phyloP scores from a whole-genome alignment of 1,284 basidiomycete species.

The Leccinum pachyderme region DNA sequence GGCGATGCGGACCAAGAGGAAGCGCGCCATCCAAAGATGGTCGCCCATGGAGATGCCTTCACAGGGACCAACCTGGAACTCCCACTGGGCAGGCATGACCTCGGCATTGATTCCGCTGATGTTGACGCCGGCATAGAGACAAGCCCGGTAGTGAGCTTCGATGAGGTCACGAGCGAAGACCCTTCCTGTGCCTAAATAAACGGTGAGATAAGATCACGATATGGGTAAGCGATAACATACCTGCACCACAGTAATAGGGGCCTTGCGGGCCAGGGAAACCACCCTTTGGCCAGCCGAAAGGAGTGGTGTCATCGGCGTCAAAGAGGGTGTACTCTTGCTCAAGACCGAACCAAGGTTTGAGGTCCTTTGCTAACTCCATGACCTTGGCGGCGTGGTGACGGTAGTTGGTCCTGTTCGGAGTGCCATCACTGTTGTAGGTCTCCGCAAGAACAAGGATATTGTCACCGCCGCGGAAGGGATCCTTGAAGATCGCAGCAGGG shows the following conservation, averaged over 20 bases:
- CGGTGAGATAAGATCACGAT: slow-evolving; percentile 15
- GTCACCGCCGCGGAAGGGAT: slow-evolving; percentile 98
- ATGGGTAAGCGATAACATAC: slow-evolving; percentile 40
- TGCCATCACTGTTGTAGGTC: slow-evolving; percentile 99
- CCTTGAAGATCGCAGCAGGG: slow-evolving; percentile 96
- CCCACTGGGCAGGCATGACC: slow-evolving; percentile 99
- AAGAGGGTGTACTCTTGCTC: slow-evolving; percentile 99
- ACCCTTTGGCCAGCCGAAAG: slow-evolving; percentile 96
- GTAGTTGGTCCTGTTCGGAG: slow-evolving; percentile 97
- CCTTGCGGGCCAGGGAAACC: slow-evolving; percentile 99
- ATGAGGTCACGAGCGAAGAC: slow-evolving; percentile 99
- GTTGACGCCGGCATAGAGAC: slow-evolving; percentile 95
- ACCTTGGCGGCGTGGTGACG: slow-evolving; percentile 88
- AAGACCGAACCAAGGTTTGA: slow-evolving; percentile 94
- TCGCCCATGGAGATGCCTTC: slow-evolving; percentile 98
- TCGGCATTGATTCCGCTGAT: slow-evolving; percentile 99
- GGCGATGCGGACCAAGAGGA: slow-evolving; percentile 88
- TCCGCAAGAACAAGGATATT: slow-evolving; percentile 97
- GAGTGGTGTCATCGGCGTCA: slow-evolving; percentile 84
- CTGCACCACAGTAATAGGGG: slow-evolving; percentile 99
- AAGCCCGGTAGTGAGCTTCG: slow-evolving; percentile 98
- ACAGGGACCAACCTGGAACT: slow-evolving; percentile 99
- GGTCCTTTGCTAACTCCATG: slow-evolving; percentile 87
- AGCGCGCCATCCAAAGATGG: slow-evolving; percentile 96
- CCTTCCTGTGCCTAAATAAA: slow-evolving; percentile 77